Base-by-base conservation (phyloP, 1,139 yeast genomes). In the Geotrichum restrictum region DNA sequence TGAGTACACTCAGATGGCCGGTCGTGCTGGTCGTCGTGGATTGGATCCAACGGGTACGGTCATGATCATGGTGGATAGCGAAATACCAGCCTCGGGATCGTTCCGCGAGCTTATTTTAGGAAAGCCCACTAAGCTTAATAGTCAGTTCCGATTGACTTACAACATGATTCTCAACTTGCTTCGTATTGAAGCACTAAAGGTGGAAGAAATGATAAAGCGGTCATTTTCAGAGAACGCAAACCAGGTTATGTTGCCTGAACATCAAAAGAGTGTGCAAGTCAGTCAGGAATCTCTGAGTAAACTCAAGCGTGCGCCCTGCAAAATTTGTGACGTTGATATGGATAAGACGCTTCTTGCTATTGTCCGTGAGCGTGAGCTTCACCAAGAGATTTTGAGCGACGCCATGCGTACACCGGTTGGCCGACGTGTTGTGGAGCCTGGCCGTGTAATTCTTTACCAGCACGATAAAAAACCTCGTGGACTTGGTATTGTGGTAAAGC, bases 1-100 rank as follows among this genome's bases (percentile, higher is more conserved):
- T 45, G 98, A 93, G 67, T 93, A 91, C 67, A 94, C 97, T 1
- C 98, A 93, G 71, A 93, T 94, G 98, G 91, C 98, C 0, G 98
- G 98, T 51, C 81, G 98, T 70, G 98, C 98, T 1, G 98, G 98
- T 59, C 83, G 98, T 72, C 83, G 98, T 76, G 98, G 98, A 44
- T 74, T 93, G 59, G 98, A 93, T 74, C 74, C 82, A 29, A 88
- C 88, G 1, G 98, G 98, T 63, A 91, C 96, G 0, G 98, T 94
- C n/a, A 89, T 94, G 56, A 82, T 91, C 24, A 88, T 93, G 95
- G 78, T 94, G 1, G 47, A 42, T 21, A 13, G n/a, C n/a, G 44
- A 40, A 13, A 24, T 46, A 3, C 48, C 51, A 2, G 13, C 39
- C 2, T 89, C 95, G 0, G 71, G 85, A 22, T 75, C 79, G 3